A percentile compares a stretch with the other conserved stretches of the same genome.
Evolutionary conservation across 2,329 filamentous ascomycete species (phyloP).

Genomic region (Calonectria fujianensis): DNA sequence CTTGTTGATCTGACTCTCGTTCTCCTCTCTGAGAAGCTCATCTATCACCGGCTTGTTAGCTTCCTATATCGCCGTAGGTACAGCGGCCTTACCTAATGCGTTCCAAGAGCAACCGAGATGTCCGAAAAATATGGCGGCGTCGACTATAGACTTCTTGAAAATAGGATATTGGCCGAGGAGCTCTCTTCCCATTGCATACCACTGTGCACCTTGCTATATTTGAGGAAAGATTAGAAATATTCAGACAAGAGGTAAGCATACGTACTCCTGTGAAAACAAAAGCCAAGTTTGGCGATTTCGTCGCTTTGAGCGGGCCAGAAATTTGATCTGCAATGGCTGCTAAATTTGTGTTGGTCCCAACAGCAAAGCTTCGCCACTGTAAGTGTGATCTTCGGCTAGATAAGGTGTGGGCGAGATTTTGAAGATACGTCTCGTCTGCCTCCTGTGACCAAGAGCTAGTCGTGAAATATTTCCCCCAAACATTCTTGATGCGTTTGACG

Average conservation of each 20-base stretch:
- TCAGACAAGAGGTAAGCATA: neutral
- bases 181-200: conserved; percentile 56
- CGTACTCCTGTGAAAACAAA: conserved; percentile 56
- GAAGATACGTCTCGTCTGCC: neutral
- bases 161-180: conserved; percentile 44
- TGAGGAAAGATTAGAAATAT: neutral
- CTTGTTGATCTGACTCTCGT: conserved; percentile 52
- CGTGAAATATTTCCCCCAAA: neutral
- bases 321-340: neutral
- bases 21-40: neutral
- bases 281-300: neutral
- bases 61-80: neutral
- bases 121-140: conserved; percentile 47
- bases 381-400: neutral
- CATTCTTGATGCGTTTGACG: neutral
- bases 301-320: neutral
- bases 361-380: neutral
- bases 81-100: neutral
- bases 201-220: conserved; percentile 58
- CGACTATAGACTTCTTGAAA: conserved; percentile 14
- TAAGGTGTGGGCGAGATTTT: neutral
- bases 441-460: too few species aligned
- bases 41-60: neutral
- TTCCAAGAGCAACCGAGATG: conserved; percentile 54
- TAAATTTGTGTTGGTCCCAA: neutral